These are phyloP conservation scores for Hymenoscyphus fraxineus DNA, from an alignment of 2,329 filamentous ascomycete genomes.

Conservation along the genomic window DNA sequence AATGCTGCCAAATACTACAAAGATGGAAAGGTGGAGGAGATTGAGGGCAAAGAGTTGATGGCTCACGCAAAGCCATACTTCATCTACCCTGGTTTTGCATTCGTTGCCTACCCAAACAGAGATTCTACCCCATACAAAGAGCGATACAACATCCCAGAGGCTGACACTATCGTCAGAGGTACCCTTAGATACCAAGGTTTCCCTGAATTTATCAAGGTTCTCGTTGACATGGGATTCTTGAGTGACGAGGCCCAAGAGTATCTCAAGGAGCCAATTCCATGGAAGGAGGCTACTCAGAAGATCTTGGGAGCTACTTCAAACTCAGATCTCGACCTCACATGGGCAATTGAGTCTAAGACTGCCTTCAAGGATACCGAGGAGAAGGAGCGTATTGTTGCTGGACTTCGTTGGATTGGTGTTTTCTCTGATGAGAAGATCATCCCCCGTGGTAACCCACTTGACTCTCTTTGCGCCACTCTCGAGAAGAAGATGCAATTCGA, in stretches of 20 bases:
- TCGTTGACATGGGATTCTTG: slow-evolving; percentile 89
- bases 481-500: slow-evolving; percentile 91
- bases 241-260: slow-evolving; percentile 62
- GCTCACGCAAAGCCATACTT: slow-evolving; percentile 81
- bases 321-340: slow-evolving; percentile 65
- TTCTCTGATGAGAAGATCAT: slow-evolving; percentile 61
- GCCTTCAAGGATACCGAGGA: slow-evolving; percentile 66
- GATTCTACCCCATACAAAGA: slow-evolving; percentile 85
- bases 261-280: slow-evolving; percentile 65
- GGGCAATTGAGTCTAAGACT: slow-evolving; percentile 71
- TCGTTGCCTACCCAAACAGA: slow-evolving; percentile 90
- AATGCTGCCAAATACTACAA: slow-evolving; percentile 83
- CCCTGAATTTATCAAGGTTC: slow-evolving; percentile 72
- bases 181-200: slow-evolving; percentile 82
- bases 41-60: slow-evolving; percentile 73
- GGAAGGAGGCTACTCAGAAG: slow-evolving; percentile 81
- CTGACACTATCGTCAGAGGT: slow-evolving; percentile 78
- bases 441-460: slow-evolving; percentile 74
- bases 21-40: slow-evolving; percentile 69
- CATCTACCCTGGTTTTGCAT: slow-evolving; percentile 84
- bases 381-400: slow-evolving; percentile 64
- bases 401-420: slow-evolving; percentile 69
- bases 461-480: slow-evolving; percentile 84
- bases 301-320: slow-evolving; percentile 67
- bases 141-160: slow-evolving; percentile 89